Evolutionary conservation across 495 filamentous ascomycete species (phyloP), one percentile per base, ranked within the genome.

Genomic region (Podospora conica): DNA sequence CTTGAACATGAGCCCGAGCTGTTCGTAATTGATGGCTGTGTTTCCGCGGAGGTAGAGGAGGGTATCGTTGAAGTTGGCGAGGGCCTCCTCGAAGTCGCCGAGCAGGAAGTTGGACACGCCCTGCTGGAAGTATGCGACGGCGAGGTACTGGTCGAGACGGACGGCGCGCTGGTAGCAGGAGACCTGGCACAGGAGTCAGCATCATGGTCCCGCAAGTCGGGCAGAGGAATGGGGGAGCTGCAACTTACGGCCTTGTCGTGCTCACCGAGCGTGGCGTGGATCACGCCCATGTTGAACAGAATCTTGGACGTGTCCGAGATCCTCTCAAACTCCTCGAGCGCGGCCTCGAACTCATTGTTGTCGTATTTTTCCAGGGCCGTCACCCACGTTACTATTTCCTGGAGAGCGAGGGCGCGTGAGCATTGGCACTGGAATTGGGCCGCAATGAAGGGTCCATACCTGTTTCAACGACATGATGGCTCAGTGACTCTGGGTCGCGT

Each of bases 311-410:
- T 99, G 75, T 98, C 96, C 62, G 92, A 83, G 71, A 98, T 97
- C 63, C 80, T 82, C 60, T 91, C 90, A 73, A 98, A 99, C 63
- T 87, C 82, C 70, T 85, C 85, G 65, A 98, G 76, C 6, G 96
- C 85, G 67, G 91, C 86, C 67, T 97, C 95, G 77, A 96, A 98
- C 71, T 98, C 91, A 80, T 97, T 94, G 75, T 91, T 91, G 78
- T 99, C 95, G 80, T 98, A 99, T 73, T 90, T 88, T 63, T 84
- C 88, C 25, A 98, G 86, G 71, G 95, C 95, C 75, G 88, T 83
- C 66, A 98, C 96, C 95, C 95, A 99, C 33, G 91, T 95, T 82
- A 98, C 93, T 79, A 99, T 98, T 90, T 98, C 96, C 93, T 98
- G 77, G 66, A 61, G 40, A 48, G 9, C 60, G 61, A n/a, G 40